A percentile compares a stretch with the other conserved stretches of the same genome.
Conservation (phyloP, 768 basidiomycete genomes). For the Tephrocybe sp. region DNA sequence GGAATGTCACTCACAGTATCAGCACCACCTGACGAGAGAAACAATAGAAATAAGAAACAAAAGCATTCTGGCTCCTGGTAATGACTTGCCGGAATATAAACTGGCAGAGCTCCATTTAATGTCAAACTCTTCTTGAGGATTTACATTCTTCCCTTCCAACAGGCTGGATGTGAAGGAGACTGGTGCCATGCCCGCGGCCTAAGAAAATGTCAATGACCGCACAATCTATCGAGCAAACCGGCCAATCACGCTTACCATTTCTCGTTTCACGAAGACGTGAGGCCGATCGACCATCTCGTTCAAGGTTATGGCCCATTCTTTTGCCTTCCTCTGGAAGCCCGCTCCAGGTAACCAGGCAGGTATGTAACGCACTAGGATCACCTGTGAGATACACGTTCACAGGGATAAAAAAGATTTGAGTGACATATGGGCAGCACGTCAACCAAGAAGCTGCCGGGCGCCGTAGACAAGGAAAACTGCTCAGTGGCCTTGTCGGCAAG, state of each 20-base stretch:
- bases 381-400: background rate
- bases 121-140: constrained; percentile 54
- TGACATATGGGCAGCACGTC: constrained; percentile 48
- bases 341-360: constrained; percentile 68
- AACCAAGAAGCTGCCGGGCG: constrained; percentile 50
- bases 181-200: constrained; percentile 60
- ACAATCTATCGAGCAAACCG: constrained; percentile 8
- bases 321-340: constrained; percentile 51
- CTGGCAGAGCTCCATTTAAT: constrained; percentile 68
- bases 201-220: constrained; percentile 3
- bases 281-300: constrained; percentile 55
- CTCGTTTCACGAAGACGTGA: constrained; percentile 56
- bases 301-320: constrained; percentile 50
- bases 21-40: constrained; percentile 46
- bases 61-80: background rate
- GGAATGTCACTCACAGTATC: constrained; percentile 43
- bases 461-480: constrained; percentile 52
- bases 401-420: background rate
- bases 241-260: constrained; percentile 41
- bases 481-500: constrained; percentile 53
- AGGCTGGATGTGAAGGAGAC: constrained; percentile 58
- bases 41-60: constrained; percentile 4
- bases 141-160: constrained; percentile 49
- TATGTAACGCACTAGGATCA: constrained; percentile 47
- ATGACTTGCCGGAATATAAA: constrained; percentile 44